Evolutionary conservation across 2,329 filamentous ascomycete species (phyloP), one percentile per base, ranked within the genome.

Genomic region (Monosporascus sp.): DNA sequence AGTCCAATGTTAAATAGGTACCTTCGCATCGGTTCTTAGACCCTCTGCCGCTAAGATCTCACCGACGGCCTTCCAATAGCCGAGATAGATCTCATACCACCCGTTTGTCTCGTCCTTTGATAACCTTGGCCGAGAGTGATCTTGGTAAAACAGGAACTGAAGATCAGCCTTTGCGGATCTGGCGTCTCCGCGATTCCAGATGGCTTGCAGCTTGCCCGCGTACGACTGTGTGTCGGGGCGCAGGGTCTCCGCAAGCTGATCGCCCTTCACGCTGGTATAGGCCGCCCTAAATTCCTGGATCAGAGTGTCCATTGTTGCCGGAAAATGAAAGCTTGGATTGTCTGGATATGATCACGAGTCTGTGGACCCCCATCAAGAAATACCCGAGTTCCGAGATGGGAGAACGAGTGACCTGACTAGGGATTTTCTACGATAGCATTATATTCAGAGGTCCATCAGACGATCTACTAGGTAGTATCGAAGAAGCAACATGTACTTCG

Each of bases 41-140:
- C 85, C 81, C 54, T 88, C 82, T 11, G 83, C 82, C 16, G 81
- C 81, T 50, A 94, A 72, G 27, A 97, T 81, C 62, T 90, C 86
- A 34, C 85, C 86, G 40, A 88, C 73, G 24, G 90, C 89, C 63
- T 88, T 91, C 91, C 92, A 97, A 67, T 92, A 96, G 20, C 83
- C 78, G 37, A 81, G 76, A 66, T 92, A 96, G 31, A 97, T 85
- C 40, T 96, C 92, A 0, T 87, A 78, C 94, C 94, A 99, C n/a
- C 86, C 87, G 54, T 80, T 82, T 24, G 83, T 76, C 73, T 96
- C 90, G 41, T 85, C 80, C 41, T 83, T 79, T n/a, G 78, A 74
- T 24, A 91, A 69, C 50, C 76, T 79, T 31, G 75, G 71, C 31
- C 77, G 75, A 54, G 76, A 73, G 52, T 78, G 79, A 61, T 79